These are phyloP conservation scores for Breviolum minutum DNA, from an alignment of 73 alveolate species.

Conservation along the genomic window DNA sequence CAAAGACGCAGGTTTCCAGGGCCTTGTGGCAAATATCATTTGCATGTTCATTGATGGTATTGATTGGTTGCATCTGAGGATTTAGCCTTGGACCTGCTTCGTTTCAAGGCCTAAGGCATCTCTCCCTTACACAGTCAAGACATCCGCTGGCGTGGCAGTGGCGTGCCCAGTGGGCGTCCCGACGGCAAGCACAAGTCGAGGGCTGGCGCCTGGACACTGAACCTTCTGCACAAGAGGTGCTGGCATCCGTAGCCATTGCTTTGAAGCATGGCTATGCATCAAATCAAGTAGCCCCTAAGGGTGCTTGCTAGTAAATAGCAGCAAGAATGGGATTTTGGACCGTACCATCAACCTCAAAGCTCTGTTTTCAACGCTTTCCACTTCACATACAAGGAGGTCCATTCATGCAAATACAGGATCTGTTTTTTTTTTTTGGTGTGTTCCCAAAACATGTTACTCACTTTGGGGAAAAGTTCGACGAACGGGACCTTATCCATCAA, in stretches of 20 bases:
- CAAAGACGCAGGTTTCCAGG: no score
- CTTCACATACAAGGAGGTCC: no score
- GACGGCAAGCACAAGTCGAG: neutral
- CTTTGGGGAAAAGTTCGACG: neutral
- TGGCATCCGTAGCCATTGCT: neutral
- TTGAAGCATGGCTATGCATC: neutral
- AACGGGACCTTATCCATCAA: neutral
- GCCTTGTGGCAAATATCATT: no score
- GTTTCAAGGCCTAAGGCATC: neutral
- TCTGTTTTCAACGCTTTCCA: no score
- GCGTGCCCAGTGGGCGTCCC: neutral
- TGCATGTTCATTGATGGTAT: no score
- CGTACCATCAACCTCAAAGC: no score
- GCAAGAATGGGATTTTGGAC: no score
- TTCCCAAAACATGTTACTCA: no score
- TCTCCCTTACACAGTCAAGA: neutral
- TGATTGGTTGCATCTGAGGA: neutral
- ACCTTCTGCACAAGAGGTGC: conserved; percentile 53
- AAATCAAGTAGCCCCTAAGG: neutral
- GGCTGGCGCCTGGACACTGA: conserved; percentile 3
- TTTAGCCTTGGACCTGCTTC: conserved; percentile 31
- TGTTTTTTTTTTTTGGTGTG: no score
- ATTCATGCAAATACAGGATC: no score
- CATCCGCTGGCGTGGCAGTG: neutral
- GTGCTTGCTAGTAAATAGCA: neutral